phyloP scores from a whole-genome alignment of 1,284 basidiomycete species.

The Xanthoconium separans region DNA sequence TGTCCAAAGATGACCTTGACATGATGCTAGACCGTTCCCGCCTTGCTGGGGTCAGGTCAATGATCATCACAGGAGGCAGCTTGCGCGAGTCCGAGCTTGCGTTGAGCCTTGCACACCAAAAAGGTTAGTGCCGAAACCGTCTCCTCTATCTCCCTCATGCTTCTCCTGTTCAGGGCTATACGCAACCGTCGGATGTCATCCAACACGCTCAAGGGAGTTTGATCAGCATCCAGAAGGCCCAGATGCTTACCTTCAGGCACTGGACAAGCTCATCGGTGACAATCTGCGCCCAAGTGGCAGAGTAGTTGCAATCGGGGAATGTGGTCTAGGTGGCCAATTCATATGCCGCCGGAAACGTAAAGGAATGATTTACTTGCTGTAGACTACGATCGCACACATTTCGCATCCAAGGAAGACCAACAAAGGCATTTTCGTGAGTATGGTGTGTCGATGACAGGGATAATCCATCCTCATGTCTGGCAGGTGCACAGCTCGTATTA shows the following conservation, averaged over 20 bases:
- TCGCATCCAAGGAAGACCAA: constrained; percentile 66
- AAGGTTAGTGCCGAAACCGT: constrained; percentile 40
- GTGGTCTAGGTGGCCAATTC: constrained; percentile 67
- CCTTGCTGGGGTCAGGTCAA: constrained; percentile 67
- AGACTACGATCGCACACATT: constrained; percentile 87
- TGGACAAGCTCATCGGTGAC: constrained; percentile 57
- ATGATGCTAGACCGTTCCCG: constrained; percentile 61
- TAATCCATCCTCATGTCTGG: not conserved
- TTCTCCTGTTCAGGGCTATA: constrained; percentile 52
- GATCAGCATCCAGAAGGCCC: constrained; percentile 60
- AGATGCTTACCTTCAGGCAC: constrained; percentile 61
- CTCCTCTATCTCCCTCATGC: not conserved
- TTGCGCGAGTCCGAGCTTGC: constrained; percentile 67
- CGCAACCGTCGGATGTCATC: constrained; percentile 84
- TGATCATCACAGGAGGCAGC: constrained; percentile 82
- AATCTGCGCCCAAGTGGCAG: constrained; percentile 57
- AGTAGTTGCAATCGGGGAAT: constrained; percentile 82
- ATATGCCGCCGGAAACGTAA: not conserved
- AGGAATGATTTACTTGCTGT: constrained; percentile 3
- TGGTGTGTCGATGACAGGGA: not conserved
- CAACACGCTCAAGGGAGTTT: constrained; percentile 80
- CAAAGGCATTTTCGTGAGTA: constrained; percentile 63
- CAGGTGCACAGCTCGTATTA: constrained; percentile 63
- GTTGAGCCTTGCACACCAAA: constrained; percentile 58
- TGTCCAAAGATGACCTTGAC: constrained; percentile 62